phyloP scores from a whole-genome alignment of 2,329 filamentous ascomycete genomes.

The Didymella glomerata region DNA sequence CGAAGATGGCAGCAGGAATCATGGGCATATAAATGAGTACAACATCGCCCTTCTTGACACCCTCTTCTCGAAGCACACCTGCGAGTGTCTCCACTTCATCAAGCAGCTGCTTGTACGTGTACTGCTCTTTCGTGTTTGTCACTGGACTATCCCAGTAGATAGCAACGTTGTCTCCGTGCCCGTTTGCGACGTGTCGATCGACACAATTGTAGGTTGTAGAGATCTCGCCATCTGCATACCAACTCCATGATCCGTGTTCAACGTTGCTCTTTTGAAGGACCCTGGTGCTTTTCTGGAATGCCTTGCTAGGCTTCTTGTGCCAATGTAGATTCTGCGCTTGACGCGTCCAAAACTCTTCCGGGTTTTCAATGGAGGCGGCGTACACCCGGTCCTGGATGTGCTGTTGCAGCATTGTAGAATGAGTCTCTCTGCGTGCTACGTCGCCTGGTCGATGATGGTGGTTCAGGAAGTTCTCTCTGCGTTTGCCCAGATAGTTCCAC shows the following conservation, averaged over 20 bases:
- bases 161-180: constrained; percentile 76
- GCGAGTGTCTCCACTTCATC: constrained; percentile 83
- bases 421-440: background rate
- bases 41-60: constrained; percentile 82
- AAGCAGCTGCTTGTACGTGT: constrained; percentile 78
- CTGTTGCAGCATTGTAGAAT: constrained; percentile 4
- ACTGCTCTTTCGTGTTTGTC: constrained; percentile 72
- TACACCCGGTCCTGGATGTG: constrained; percentile 61
- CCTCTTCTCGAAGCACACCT: constrained; percentile 81
- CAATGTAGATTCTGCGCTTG: constrained; percentile 81
- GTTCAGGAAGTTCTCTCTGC: background rate
- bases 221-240: constrained; percentile 89
- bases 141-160: constrained; percentile 91
- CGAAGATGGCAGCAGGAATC: constrained; percentile 88
- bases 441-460: background rate
- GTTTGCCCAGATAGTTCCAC: background rate
- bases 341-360: constrained; percentile 76
- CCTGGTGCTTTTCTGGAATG: constrained; percentile 69
- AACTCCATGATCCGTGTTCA: constrained; percentile 81
- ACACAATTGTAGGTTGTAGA: constrained; percentile 93
- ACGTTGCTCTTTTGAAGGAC: constrained; percentile 66
- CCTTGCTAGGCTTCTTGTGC: constrained; percentile 76
- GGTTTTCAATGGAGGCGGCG: constrained; percentile 68
- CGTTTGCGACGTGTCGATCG: constrained; percentile 81
- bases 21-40: constrained; percentile 97